Conservation (phyloP, 192 early-diverging fungal species). For the Linnemannia zychae region DNA sequence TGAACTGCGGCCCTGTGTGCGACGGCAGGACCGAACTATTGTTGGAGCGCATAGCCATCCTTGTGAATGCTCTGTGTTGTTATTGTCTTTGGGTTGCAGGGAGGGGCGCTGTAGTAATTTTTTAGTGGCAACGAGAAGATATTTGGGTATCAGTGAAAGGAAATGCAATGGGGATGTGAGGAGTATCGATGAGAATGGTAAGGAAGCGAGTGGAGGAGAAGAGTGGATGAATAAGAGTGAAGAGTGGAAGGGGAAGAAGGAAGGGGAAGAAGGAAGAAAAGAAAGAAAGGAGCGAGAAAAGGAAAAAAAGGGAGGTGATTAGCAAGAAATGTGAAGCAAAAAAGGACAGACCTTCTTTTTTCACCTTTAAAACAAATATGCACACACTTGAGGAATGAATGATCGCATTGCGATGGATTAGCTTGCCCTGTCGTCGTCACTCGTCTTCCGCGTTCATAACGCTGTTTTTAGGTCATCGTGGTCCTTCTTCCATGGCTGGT, state of each 20-base stretch:
- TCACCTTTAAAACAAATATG: not conserved
- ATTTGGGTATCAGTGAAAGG: not conserved
- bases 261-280: not conserved
- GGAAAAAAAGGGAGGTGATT: not conserved
- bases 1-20: conserved; percentile 38
- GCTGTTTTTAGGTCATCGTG: not conserved
- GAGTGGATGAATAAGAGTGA: not conserved
- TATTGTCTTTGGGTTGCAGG: not conserved
- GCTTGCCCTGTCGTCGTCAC: too few relatives aligned
- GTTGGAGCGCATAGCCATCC: conserved; percentile 29
- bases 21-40: conserved; percentile 42
- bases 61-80: not conserved
- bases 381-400: not conserved
- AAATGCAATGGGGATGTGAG: not conserved
- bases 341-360: not conserved
- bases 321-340: not conserved
- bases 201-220: not conserved
- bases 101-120: not conserved
- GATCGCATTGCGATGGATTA: not conserved
- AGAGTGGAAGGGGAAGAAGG: not conserved
- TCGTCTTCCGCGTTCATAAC: not conserved
- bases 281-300: not conserved
- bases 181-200: not conserved
- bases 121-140: not conserved
- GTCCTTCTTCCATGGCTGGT: not conserved